phyloP scores from a whole-genome alignment of 108 stramenopile species.

The Cyclotella atomus region DNA sequence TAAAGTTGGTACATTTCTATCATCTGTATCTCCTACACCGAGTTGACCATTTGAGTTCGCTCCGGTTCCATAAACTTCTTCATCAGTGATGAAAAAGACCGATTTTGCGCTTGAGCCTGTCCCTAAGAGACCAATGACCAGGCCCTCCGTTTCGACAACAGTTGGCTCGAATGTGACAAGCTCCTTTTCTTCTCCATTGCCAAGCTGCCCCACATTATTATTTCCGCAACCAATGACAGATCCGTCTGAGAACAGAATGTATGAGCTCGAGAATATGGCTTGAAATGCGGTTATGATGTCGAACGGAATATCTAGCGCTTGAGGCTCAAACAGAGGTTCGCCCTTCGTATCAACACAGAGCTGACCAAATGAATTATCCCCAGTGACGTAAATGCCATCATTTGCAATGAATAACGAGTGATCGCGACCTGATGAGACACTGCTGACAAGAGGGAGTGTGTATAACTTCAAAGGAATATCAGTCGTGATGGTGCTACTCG shows the following conservation, averaged over 20 bases:
- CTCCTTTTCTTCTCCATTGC: slow-evolving; percentile 39
- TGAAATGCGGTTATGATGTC: slow-evolving; percentile 15
- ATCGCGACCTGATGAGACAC: slow-evolving; percentile 29
- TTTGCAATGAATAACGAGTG: slow-evolving; percentile 41
- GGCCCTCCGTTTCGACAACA: slow-evolving; percentile 7
- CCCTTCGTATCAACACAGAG: slow-evolving; percentile 41
- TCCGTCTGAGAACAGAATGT: slow-evolving; percentile 46
- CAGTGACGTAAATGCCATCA: slow-evolving; percentile 38
- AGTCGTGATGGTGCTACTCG: slow-evolving; percentile 7
- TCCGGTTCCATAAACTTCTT: slow-evolving; percentile 43
- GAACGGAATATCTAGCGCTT: slow-evolving; percentile 29
- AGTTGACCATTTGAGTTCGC: slow-evolving; percentile 46
- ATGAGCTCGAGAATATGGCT: slow-evolving; percentile 34
- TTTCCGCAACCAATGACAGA: slow-evolving; percentile 60
- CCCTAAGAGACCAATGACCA: slow-evolving; percentile 25
- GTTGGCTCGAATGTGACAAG: slow-evolving; percentile 5
- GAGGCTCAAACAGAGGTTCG: slow-evolving; percentile 14
- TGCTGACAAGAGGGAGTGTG: slow-evolving; percentile 11
- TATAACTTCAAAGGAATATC: slow-evolving; percentile 20
- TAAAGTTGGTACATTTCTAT: slow-evolving; percentile 38
- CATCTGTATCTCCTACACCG: slow-evolving; percentile 34
- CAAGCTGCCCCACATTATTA: slow-evolving; percentile 50
- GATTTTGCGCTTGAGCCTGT: slow-evolving; percentile 39
- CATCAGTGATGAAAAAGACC: slow-evolving; percentile 37
- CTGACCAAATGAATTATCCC: slow-evolving; percentile 46